Conservation (phyloP, 371 early-diverging fungal species). For the Syncephalis fuscata region DNA sequence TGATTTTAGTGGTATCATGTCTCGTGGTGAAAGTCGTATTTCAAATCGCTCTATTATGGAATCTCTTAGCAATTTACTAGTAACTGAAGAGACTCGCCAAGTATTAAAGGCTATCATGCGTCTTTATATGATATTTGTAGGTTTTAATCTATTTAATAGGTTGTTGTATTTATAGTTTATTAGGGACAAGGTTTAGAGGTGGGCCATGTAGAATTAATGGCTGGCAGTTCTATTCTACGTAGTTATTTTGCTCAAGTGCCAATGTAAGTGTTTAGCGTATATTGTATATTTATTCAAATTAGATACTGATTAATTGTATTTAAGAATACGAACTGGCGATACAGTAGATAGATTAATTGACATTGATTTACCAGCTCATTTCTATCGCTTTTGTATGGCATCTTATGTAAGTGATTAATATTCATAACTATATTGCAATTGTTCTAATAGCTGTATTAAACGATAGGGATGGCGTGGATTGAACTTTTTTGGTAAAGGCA, state of each 20-base stretch:
- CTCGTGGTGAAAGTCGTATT: no score
- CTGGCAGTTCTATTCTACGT: slow-evolving; percentile 45
- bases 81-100: slow-evolving; percentile 36
- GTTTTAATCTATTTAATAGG: slow-evolving; percentile 1
- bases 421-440: background rate
- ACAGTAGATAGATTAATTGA: slow-evolving; percentile 23
- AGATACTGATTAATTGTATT: background rate
- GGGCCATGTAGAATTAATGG: slow-evolving; percentile 52
- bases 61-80: slow-evolving; percentile 17
- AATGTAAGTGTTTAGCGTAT: slow-evolving; percentile 14
- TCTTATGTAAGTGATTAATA: slow-evolving; percentile 21
- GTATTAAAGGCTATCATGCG: slow-evolving; percentile 45
- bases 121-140: slow-evolving; percentile 45
- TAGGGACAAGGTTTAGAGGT: slow-evolving; percentile 68
- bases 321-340: slow-evolving; percentile 18
- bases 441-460: background rate
- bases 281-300: slow-evolving; percentile 3
- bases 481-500: slow-evolving; percentile 59
- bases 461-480: slow-evolving; percentile 68
- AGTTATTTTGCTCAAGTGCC: slow-evolving; percentile 31
- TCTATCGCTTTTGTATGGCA: slow-evolving; percentile 43
- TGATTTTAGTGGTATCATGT: no score
- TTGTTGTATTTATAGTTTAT: slow-evolving; percentile 3
- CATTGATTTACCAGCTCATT: slow-evolving; percentile 33
- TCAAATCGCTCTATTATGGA: background rate